Base-by-base conservation (phyloP, 192 early-diverging fungal genomes). In the Radiomyces spectabilis region DNA sequence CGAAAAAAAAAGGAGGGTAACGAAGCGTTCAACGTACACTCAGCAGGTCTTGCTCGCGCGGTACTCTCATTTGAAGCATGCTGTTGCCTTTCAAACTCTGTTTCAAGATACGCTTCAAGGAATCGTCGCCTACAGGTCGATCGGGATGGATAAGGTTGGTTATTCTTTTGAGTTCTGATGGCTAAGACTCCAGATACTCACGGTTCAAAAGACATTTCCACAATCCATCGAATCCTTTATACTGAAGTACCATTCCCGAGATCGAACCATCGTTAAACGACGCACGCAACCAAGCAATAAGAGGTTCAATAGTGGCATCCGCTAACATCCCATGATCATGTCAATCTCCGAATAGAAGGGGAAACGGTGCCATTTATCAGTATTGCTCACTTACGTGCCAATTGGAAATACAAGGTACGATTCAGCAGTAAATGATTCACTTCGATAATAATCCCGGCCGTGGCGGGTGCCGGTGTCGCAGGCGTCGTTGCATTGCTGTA, bases 141-240 rank as follows among this genome's bases (percentile, higher is more conserved):
- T 15, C 19, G 6, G 29, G 24, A 32, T 21, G 19, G 4, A 31
- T 57, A 5, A 15, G 0, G 7, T 5, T 38, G 5, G 19, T 5
- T 35, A 8, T 21, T 15, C 18, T 30, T 9, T 42, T 42, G 13
- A 19, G 12, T 34, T 33, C n/a, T n/a, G n/a, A n/a, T n/a, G n/a
- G n/a, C n/a, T n/a, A n/a, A n/a, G n/a, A n/a, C n/a, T n/a, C n/a
- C n/a, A n/a, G n/a, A 35, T 4, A 68, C 66, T 51, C 50, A 69
- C 66, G 54, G 43, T 69, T 69, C 39, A 69, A 54, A 19, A 69
- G 38, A 21, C 66, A 69, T 29, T 69, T 69, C 66, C 66, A 69
- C 18, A 69, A 18, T 18, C 60, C 61, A 54, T 69, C 66, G 18
- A 58, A 46, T 8, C 66, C 66, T 44, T 69, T 69, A 44, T 69